Evolutionary conservation across 1,139 yeast genomes (phyloP).

Genomic region (Debaryomyces coudertii): DNA sequence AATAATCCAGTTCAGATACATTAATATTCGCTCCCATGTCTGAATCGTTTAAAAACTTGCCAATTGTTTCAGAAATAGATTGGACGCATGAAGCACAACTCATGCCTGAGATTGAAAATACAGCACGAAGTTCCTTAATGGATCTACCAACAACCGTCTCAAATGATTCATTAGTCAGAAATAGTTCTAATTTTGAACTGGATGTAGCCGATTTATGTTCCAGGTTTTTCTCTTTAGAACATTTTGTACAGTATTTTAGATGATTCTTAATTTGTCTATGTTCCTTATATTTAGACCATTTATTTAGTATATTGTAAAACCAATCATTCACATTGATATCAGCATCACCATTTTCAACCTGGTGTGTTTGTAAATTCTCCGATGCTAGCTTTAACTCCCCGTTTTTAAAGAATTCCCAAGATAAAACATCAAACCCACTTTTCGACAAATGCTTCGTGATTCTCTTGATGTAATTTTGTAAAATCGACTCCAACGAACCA

Average conservation of each 20-base stretch:
- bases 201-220: background rate
- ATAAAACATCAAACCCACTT: constrained; percentile 35
- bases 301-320: constrained; percentile 18
- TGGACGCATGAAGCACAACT: constrained; percentile 63
- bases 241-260: constrained; percentile 35
- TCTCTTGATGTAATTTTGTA: constrained; percentile 24
- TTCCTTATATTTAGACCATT: constrained; percentile 18
- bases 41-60: constrained; percentile 27
- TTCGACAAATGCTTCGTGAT: constrained; percentile 26
- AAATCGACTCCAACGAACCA: constrained; percentile 7
- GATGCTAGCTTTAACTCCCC: constrained; percentile 21
- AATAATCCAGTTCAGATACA: constrained; percentile 30
- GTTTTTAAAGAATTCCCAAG: constrained; percentile 36
- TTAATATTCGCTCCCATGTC: constrained; percentile 15
- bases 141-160: constrained; percentile 34
- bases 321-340: constrained; percentile 18
- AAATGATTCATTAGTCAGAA: constrained; percentile 17
- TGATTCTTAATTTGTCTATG: constrained; percentile 24
- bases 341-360: background rate
- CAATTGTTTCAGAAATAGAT: constrained; percentile 49
- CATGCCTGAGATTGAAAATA: constrained; percentile 64
- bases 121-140: constrained; percentile 46
- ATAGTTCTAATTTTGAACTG: background rate
- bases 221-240: constrained; percentile 25
- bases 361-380: constrained; percentile 1